Evolutionary conservation across 2,329 filamentous ascomycete species (phyloP).

Genomic region (Aspergillus terreus): DNA sequence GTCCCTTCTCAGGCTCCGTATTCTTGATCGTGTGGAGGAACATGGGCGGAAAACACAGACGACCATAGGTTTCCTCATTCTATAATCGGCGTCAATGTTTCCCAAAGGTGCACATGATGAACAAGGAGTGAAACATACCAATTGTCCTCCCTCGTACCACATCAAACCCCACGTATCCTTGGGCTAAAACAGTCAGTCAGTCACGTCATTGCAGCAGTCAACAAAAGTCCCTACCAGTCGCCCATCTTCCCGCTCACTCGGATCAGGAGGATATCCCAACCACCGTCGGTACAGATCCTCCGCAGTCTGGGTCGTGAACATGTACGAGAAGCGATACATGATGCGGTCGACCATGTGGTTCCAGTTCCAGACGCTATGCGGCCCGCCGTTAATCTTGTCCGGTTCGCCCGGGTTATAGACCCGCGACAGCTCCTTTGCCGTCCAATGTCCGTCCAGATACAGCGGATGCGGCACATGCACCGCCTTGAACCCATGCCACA

Average conservation of each 20-base stretch:
- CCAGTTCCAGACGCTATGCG: slow-evolving; percentile 36
- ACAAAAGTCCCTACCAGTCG: slow-evolving; percentile 6
- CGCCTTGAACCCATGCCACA: slow-evolving; percentile 75
- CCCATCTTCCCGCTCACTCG: slow-evolving; percentile 11
- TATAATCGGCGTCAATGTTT: neutral
- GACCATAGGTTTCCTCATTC: slow-evolving; percentile 16
- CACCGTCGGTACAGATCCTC: slow-evolving; percentile 55
- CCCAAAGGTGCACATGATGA: neutral
- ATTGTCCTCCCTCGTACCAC: slow-evolving; percentile 1
- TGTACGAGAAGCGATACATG: slow-evolving; percentile 24
- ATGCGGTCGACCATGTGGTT: slow-evolving; percentile 27
- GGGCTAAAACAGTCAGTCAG: neutral
- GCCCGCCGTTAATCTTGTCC: slow-evolving; percentile 48
- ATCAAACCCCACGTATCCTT: neutral
- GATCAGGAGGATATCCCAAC: slow-evolving; percentile 40
- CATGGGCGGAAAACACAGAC: slow-evolving; percentile 24
- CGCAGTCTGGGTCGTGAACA: slow-evolving; percentile 31
- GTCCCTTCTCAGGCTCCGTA: slow-evolving; percentile 12
- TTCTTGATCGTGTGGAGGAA: slow-evolving; percentile 25
- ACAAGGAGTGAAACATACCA: slow-evolving; percentile 1
- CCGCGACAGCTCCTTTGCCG: slow-evolving; percentile 50
- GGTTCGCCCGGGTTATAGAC: slow-evolving; percentile 53
- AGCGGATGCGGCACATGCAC: slow-evolving; percentile 62
- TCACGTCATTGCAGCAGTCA: neutral
- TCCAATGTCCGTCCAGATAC: slow-evolving; percentile 56